phyloP scores from a whole-genome alignment of 176 grass and related monocot species.

The Hsuehochloa calcarea region DNA sequence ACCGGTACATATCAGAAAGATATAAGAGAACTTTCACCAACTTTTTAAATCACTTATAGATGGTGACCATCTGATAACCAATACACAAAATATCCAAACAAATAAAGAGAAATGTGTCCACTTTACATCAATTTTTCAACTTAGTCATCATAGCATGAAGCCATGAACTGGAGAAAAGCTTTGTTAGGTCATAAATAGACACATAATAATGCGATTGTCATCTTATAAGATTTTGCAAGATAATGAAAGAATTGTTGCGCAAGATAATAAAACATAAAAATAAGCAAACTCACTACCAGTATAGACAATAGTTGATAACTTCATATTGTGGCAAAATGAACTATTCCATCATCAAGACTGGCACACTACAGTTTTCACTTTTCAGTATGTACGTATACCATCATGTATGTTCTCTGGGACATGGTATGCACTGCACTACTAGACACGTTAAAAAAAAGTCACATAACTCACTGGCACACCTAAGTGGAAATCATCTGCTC shows the following conservation, averaged over 20 bases:
- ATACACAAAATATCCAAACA: neutral
- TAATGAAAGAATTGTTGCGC: neutral
- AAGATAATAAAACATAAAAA: neutral
- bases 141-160: neutral
- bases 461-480: neutral
- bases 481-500: neutral
- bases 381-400: neutral
- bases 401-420: neutral
- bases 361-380: neutral
- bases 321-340: neutral
- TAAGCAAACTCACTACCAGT: neutral
- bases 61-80: neutral
- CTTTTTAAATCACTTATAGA: neutral
- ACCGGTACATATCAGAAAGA: neutral
- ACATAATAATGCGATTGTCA: neutral
- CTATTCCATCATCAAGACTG: neutral
- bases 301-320: neutral
- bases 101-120: neutral
- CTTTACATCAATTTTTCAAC: neutral
- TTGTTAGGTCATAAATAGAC: neutral
- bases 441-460: neutral
- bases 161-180: neutral
- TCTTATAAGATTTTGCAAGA: neutral
- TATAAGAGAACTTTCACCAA: neutral
- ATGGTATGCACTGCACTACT: neutral